A percentile compares a stretch with the other conserved stretches of the same genome.
phyloP scores from a whole-genome alignment of 2,329 filamentous ascomycete species.

The Aspergillus phoenicis region DNA sequence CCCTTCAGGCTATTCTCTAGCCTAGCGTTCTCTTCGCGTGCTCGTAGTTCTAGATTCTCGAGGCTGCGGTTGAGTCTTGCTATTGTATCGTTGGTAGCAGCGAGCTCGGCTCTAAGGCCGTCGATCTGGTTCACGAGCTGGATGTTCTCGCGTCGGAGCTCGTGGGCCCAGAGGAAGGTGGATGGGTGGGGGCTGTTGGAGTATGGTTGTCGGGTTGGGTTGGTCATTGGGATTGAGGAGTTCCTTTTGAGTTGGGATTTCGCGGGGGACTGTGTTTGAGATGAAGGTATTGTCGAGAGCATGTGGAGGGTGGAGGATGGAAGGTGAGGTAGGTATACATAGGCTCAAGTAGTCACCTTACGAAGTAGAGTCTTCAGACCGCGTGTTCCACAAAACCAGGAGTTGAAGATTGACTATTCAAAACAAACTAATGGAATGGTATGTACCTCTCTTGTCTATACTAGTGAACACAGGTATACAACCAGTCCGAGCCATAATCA shows the following conservation, averaged over 20 bases:
- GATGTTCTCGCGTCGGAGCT: conserved; percentile 42
- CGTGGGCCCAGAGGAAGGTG: conserved; percentile 43
- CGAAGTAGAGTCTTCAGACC: too few relatives aligned
- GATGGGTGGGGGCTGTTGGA: conserved; percentile 15
- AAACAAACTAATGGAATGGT: conserved; percentile 28
- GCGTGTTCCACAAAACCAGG: not conserved
- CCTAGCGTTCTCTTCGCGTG: not conserved
- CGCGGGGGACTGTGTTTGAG: not conserved
- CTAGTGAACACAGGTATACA: conserved; percentile 32
- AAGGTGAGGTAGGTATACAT: not conserved
- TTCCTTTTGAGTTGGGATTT: not conserved
- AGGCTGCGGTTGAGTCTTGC: conserved; percentile 7
- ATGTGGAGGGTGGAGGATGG: not conserved
- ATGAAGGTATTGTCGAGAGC: not conserved
- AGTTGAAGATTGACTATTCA: not conserved
- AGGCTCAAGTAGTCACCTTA: too few relatives aligned
- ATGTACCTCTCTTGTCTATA: conserved; percentile 40
- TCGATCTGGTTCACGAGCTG: conserved; percentile 33
- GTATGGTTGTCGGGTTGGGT: conserved; percentile 5
- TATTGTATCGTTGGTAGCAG: conserved; percentile 12
- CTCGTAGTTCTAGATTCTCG: conserved; percentile 2
- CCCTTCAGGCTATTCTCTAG: not conserved
- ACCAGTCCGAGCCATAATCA: conserved; percentile 35
- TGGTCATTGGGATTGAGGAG: conserved; percentile 11
- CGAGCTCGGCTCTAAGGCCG: conserved; percentile 20